A percentile compares a stretch with the other conserved stretches of the same genome.
Conservation (phyloP, 495 filamentous ascomycete species). For the Aspergillus funiculosus region DNA sequence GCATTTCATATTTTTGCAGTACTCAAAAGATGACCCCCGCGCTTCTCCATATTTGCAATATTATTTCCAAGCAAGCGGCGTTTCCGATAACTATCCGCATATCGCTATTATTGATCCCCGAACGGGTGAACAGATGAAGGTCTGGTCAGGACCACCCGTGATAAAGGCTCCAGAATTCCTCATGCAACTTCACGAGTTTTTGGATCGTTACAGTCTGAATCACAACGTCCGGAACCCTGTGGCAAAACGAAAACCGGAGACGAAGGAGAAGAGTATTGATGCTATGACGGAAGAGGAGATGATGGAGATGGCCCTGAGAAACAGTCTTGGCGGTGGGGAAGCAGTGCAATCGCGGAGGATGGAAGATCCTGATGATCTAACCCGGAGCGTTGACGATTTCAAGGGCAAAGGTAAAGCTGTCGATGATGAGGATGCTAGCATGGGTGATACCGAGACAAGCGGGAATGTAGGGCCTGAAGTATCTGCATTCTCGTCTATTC, state of each 20-base stretch:
- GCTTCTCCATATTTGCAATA: conserved; percentile 78
- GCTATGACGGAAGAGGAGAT: conserved; percentile 96
- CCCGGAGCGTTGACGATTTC: conserved; percentile 51
- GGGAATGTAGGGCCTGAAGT: conserved; percentile 16
- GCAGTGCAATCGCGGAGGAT: conserved; percentile 31
- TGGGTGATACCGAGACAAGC: conserved; percentile 25
- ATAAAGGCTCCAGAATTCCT: conserved; percentile 75
- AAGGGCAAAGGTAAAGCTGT: conserved; percentile 62
- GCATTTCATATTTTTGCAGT: conserved; percentile 94
- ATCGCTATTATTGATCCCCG: conserved; percentile 93
- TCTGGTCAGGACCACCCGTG: conserved; percentile 81
- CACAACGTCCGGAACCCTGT: conserved; percentile 89
- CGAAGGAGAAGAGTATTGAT: conserved; percentile 65
- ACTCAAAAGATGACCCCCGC: conserved; percentile 68
- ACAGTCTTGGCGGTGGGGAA: conserved; percentile 60
- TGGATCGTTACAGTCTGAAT: conserved; percentile 88
- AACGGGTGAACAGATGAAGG: conserved; percentile 95
- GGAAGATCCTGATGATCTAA: conserved; percentile 81
- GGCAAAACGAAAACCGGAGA: conserved; percentile 68
- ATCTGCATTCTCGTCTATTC: conserved; percentile 61
- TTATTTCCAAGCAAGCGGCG: conserved; percentile 71
- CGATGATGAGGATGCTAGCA: conserved; percentile 36
- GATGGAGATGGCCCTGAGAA: conserved; percentile 86
- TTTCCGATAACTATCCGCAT: conserved; percentile 81
- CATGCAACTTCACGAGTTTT: conserved; percentile 87